Conservation (phyloP, 805 yeast species). For the Teunomyces cretensis region DNA sequence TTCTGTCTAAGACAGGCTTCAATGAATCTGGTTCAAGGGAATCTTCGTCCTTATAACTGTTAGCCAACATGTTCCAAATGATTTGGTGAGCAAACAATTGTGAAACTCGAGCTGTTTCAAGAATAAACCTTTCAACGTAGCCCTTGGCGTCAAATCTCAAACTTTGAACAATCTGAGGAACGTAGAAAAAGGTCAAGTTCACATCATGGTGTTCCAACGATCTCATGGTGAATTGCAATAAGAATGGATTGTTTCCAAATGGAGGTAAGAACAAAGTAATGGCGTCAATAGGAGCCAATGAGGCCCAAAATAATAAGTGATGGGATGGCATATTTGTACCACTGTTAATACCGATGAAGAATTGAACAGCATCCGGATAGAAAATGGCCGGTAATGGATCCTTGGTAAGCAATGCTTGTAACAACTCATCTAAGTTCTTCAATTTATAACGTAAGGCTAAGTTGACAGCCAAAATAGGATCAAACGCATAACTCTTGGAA, state of each 20-base stretch:
- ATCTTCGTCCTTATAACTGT: slow-evolving; percentile 87
- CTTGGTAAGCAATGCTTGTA: slow-evolving; percentile 45
- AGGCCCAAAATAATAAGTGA: slow-evolving; percentile 64
- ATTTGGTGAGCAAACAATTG: slow-evolving; percentile 96
- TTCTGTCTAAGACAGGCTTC: slow-evolving; percentile 79
- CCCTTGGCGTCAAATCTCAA: slow-evolving; percentile 81
- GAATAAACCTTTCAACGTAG: slow-evolving; percentile 81
- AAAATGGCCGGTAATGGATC: slow-evolving; percentile 60
- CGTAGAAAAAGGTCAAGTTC: slow-evolving; percentile 88
- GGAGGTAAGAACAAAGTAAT: slow-evolving; percentile 81
- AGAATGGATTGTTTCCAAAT: slow-evolving; percentile 59
- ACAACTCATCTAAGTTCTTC: slow-evolving; percentile 36
- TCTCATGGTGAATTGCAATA: slow-evolving; percentile 86
- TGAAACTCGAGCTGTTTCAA: slow-evolving; percentile 89
- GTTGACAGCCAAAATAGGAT: slow-evolving; percentile 72
- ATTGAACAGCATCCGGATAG: slow-evolving; percentile 60
- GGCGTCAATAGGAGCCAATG: slow-evolving; percentile 79
- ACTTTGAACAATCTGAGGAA: slow-evolving; percentile 95
- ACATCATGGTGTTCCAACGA: slow-evolving; percentile 87
- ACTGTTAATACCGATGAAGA: slow-evolving; percentile 43
- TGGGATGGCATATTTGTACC: slow-evolving; percentile 38
- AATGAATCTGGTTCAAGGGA: slow-evolving; percentile 73
- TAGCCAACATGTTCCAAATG: slow-evolving; percentile 97
- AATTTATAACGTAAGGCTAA: slow-evolving; percentile 61
- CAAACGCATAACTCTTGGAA: slow-evolving; percentile 57